These are phyloP conservation scores for Cadophora gregata DNA, from an alignment of 2,329 filamentous ascomycete species.

Conservation along the genomic window DNA sequence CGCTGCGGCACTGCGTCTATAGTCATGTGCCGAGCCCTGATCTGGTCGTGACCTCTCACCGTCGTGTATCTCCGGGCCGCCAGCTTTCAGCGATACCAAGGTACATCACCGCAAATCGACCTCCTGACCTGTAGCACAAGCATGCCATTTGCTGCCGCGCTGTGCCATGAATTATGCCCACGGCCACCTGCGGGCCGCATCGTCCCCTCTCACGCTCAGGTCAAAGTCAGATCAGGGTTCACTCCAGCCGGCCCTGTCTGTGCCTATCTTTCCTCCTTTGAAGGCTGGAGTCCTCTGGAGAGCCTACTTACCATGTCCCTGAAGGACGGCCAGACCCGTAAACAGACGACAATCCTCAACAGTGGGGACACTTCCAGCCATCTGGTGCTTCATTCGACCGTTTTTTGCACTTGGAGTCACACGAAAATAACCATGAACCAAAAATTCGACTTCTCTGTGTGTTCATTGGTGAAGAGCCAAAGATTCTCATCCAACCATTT, in stretches of 20 bases:
- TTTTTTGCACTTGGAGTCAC: constrained; percentile 5
- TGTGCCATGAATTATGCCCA: not conserved
- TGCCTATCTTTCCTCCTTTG: not conserved
- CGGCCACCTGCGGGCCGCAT: constrained; percentile 35
- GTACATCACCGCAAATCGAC: constrained; percentile 23
- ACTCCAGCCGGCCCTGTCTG: not conserved
- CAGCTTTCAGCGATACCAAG: constrained; percentile 40
- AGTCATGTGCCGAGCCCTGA: constrained; percentile 4
- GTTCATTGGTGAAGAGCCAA: constrained; percentile 32
- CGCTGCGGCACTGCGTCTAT: constrained; percentile 33
- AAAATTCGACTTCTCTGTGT: constrained; percentile 21
- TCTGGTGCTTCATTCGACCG: constrained; percentile 20
- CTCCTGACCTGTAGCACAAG: constrained; percentile 28
- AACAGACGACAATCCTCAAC: constrained; percentile 3
- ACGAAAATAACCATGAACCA: constrained; percentile 25
- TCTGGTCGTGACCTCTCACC: constrained; percentile 22
- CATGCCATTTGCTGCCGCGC: constrained; percentile 26
- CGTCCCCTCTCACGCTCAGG: constrained; percentile 17
- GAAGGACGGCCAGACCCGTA: constrained; percentile 11
- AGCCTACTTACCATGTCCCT: not conserved
- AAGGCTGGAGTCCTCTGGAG: constrained; percentile 2
- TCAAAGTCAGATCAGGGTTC: constrained; percentile 2
- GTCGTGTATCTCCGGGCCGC: constrained; percentile 27
- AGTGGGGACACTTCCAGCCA: not conserved
- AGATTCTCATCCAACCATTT: constrained; percentile 37